These are phyloP conservation scores for Datura wrightii DNA, from an alignment of 257 asterid genomes.

Conservation along the genomic window DNA sequence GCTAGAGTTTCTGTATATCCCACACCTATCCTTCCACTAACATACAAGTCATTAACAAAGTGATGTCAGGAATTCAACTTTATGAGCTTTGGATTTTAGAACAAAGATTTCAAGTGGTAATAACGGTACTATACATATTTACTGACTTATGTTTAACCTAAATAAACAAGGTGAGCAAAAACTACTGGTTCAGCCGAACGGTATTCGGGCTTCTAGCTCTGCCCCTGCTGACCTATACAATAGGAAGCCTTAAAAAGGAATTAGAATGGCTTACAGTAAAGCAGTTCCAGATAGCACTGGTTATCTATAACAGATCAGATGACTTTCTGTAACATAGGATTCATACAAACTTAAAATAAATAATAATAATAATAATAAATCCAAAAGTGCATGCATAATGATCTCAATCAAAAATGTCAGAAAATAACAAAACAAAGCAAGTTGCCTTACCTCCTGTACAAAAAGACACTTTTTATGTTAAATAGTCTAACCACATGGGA, in stretches of 20 bases:
- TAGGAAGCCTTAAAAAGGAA: neutral
- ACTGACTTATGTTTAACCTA: too few species aligned
- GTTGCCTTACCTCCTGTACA: neutral
- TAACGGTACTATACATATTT: too few species aligned
- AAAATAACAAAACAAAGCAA: neutral
- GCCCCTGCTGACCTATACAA: neutral
- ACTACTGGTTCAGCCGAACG: neutral
- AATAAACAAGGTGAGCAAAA: too few species aligned
- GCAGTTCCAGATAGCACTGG: neutral
- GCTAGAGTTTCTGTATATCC: neutral
- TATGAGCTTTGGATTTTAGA: too few species aligned
- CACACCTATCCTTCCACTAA: neutral
- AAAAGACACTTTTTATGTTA: neutral
- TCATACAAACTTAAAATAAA: neutral
- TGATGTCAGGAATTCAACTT: too few species aligned
- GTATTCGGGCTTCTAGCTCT: neutral
- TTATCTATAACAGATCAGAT: slow-evolving; percentile 3
- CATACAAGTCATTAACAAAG: neutral
- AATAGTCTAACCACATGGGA: slow-evolving; percentile 40
- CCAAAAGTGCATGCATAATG: neutral
- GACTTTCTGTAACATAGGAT: neutral
- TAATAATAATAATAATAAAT: neutral
- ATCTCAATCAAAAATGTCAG: slow-evolving; percentile 2
- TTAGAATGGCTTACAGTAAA: neutral
- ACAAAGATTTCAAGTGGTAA: too few species aligned